These are phyloP conservation scores for Phytophthora tentaculata DNA, from an alignment of 352 stramenopile species.

Conservation along the genomic window DNA sequence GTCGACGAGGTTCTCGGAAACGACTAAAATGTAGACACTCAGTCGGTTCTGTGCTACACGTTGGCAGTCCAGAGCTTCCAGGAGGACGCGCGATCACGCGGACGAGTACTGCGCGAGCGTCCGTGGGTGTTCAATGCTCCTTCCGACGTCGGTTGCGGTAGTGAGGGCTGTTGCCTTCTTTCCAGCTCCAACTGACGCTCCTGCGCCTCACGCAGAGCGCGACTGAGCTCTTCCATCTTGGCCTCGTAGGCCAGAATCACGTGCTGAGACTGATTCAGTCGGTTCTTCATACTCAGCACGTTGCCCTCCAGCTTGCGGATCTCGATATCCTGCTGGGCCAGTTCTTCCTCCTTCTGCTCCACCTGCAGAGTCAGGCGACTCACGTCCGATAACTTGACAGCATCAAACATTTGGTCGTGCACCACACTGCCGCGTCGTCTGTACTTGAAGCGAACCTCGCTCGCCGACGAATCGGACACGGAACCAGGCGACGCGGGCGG, in stretches of 20 bases:
- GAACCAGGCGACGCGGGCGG: slow-evolving; percentile 44
- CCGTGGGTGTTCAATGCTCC: not conserved
- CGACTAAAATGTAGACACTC: slow-evolving; percentile 6
- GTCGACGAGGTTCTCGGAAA: slow-evolving; percentile 13
- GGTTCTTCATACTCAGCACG: slow-evolving; percentile 70
- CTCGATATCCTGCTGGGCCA: slow-evolving; percentile 63
- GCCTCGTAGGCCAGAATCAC: slow-evolving; percentile 72
- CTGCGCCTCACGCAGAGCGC: slow-evolving; percentile 58
- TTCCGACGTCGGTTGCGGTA: slow-evolving; percentile 21
- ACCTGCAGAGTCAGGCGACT: slow-evolving; percentile 72
- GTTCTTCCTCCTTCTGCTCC: slow-evolving; percentile 73
- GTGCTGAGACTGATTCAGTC: slow-evolving; percentile 66
- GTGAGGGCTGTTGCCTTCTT: slow-evolving; percentile 22
- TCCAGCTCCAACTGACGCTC: slow-evolving; percentile 39
- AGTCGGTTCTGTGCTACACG: slow-evolving; percentile 15
- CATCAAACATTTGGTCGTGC: slow-evolving; percentile 85
- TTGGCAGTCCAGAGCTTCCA: slow-evolving; percentile 52
- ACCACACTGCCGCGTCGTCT: slow-evolving; percentile 68
- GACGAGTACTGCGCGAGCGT: slow-evolving; percentile 24
- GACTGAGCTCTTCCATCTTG: slow-evolving; percentile 80
- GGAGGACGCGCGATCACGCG: slow-evolving; percentile 35
- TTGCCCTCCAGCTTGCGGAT: slow-evolving; percentile 77
- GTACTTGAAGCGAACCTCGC: slow-evolving; percentile 78
- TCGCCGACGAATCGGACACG: slow-evolving; percentile 50
- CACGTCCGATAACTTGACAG: slow-evolving; percentile 75